These are phyloP conservation scores for Acer saccharum DNA, from an alignment of 345 rosid genomes.

Conservation along the genomic window DNA sequence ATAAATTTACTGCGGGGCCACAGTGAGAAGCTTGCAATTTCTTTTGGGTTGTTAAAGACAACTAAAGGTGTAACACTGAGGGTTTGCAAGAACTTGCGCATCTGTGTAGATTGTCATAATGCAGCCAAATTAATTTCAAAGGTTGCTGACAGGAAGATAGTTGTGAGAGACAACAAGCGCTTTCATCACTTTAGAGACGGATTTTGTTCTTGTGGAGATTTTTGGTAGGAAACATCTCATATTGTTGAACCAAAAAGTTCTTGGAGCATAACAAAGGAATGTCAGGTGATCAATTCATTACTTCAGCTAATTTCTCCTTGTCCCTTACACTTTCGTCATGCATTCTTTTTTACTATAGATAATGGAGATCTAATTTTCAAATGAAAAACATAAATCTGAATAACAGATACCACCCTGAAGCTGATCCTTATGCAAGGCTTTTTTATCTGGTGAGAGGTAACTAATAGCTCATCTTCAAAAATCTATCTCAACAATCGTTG, in stretches of 20 bases:
- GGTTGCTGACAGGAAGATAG: slow-evolving; percentile 52
- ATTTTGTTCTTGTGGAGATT: slow-evolving; percentile 49
- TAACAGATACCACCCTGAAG: slow-evolving; percentile 38
- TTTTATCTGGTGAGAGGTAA: slow-evolving; percentile 78
- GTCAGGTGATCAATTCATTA: no score
- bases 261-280: neutral
- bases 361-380: no score
- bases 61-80: slow-evolving; percentile 47
- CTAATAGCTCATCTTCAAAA: slow-evolving; percentile 21
- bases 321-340: neutral
- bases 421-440: slow-evolving; percentile 54
- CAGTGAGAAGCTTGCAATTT: slow-evolving; percentile 62
- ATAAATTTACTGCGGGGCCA: slow-evolving; percentile 45
- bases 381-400: no score
- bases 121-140: slow-evolving; percentile 58
- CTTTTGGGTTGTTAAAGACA: slow-evolving; percentile 58
- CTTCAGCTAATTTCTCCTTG: neutral
- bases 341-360: neutral
- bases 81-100: slow-evolving; percentile 61
- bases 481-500: slow-evolving; percentile 14
- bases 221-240: slow-evolving; percentile 26
- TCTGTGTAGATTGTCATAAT: slow-evolving; percentile 68
- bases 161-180: slow-evolving; percentile 64
- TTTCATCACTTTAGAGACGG: slow-evolving; percentile 73
- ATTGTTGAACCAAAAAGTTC: neutral